phyloP scores from a whole-genome alignment of 768 basidiomycete species.

The Neoboletus subvelutipes region DNA sequence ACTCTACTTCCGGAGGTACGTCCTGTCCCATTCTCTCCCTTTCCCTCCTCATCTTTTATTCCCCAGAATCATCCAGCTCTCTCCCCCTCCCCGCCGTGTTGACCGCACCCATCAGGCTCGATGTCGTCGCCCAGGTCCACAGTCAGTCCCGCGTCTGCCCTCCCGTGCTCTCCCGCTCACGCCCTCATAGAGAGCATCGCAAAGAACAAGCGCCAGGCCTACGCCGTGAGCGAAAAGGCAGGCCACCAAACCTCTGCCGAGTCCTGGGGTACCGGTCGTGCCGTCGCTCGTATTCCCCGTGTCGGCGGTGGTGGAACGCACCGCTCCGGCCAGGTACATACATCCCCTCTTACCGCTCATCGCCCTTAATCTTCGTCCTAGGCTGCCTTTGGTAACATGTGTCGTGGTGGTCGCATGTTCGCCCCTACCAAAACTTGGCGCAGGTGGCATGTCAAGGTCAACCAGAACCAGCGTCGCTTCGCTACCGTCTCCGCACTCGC shows the following conservation, averaged over 20 bases:
- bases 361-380: constrained; percentile 30
- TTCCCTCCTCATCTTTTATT: neutral
- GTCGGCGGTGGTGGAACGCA: constrained; percentile 98
- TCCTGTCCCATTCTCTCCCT: fast-evolving
- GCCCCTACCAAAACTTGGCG: constrained; percentile 99
- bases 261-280: constrained; percentile 99
- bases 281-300: constrained; percentile 99
- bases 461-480: constrained; percentile 98
- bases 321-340: constrained; percentile 86
- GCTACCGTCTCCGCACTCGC: constrained; percentile 97
- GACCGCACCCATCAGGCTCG: constrained; percentile 96
- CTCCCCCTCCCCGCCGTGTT: constrained; percentile 94
- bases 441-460: constrained; percentile 99
- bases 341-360: neutral
- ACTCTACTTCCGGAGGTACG: constrained; percentile 51
- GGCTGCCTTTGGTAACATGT: constrained; percentile 99
- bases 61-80: constrained; percentile 79
- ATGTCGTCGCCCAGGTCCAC: constrained; percentile 98
- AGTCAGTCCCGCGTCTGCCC: constrained; percentile 62
- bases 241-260: constrained; percentile 99
- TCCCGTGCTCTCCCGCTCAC: neutral
- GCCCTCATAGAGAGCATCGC: constrained; percentile 80
- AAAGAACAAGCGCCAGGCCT: constrained; percentile 97
- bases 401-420: constrained; percentile 99
- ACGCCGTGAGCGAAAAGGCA: constrained; percentile 95